phyloP scores from a whole-genome alignment of 176 grass and related monocot genomes.

The Melocanna baccifera region DNA sequence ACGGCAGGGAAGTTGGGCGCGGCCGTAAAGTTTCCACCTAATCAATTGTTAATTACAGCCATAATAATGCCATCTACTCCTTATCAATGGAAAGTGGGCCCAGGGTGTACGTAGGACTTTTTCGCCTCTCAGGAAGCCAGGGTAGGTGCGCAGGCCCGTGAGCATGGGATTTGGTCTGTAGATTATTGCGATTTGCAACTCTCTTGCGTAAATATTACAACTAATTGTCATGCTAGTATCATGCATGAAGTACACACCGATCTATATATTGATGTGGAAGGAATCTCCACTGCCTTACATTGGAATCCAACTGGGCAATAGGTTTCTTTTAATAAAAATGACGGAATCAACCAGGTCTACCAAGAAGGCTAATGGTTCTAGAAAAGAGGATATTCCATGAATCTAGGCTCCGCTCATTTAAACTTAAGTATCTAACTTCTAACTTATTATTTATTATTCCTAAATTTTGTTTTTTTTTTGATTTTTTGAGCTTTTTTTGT shows the following conservation, averaged over 20 bases:
- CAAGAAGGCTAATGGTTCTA: not conserved
- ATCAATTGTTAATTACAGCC: not conserved
- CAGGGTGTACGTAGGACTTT: too few relatives aligned
- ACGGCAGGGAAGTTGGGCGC: too few relatives aligned
- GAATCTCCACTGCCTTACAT: conserved; percentile 19
- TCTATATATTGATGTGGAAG: not conserved
- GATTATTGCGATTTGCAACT: conserved; percentile 27
- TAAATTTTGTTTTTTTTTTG: too few relatives aligned
- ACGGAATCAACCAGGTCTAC: conserved; percentile 32
- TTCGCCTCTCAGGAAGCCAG: not conserved
- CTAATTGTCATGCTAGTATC: not conserved
- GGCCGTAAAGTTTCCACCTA: not conserved
- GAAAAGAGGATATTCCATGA: not conserved
- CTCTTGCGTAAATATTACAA: not conserved
- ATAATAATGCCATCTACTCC: not conserved
- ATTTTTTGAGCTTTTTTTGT: too few relatives aligned
- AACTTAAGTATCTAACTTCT: too few relatives aligned
- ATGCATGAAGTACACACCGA: not conserved
- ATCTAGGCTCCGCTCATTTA: too few relatives aligned
- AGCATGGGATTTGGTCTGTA: not conserved
- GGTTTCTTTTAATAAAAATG: not conserved
- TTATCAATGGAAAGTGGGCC: not conserved
- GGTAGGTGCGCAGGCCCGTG: not conserved
- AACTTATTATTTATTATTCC: too few relatives aligned
- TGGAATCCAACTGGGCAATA: not conserved